A percentile compares a stretch with the other conserved stretches of the same genome.
phyloP scores from a whole-genome alignment of 1,284 basidiomycete genomes.

The Puccinia polysora region DNA sequence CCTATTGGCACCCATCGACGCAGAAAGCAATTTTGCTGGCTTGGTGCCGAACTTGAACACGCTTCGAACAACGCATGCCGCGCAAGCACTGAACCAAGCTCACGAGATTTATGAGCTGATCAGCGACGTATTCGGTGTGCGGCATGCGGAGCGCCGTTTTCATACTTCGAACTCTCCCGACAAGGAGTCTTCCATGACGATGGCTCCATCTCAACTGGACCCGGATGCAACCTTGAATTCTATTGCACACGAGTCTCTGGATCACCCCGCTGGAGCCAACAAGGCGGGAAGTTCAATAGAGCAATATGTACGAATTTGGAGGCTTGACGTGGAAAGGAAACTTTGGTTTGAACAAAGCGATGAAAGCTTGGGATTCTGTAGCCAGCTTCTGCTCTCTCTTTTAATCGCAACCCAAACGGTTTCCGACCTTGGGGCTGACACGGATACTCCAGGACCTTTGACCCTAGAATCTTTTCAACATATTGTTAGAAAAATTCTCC shows the following conservation, averaged over 20 bases:
- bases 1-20: slow-evolving; percentile 9
- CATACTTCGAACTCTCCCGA: not conserved
- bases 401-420: slow-evolving; percentile 33
- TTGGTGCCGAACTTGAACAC: not conserved
- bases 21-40: not conserved
- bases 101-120: slow-evolving; percentile 12
- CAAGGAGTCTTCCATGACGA: slow-evolving; percentile 9
- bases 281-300: not conserved
- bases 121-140: slow-evolving; percentile 16
- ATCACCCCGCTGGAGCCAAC: not conserved
- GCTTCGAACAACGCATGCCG: slow-evolving; percentile 5
- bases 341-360: slow-evolving; percentile 38
- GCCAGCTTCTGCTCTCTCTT: slow-evolving; percentile 32
- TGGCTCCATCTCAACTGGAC: not conserved
- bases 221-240: not conserved
- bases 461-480: not conserved
- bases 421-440: slow-evolving; percentile 2
- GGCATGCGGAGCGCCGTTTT: not conserved
- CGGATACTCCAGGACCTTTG: not conserved
- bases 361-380: slow-evolving; percentile 36
- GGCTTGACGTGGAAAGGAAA: slow-evolving; percentile 18
- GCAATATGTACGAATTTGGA: slow-evolving; percentile 30
- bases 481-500: slow-evolving; percentile 7
- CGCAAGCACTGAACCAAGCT: slow-evolving; percentile 21
- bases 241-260: not conserved